Conservation (phyloP, 1,284 basidiomycete genomes). For the Macrocystidia cucumis region DNA sequence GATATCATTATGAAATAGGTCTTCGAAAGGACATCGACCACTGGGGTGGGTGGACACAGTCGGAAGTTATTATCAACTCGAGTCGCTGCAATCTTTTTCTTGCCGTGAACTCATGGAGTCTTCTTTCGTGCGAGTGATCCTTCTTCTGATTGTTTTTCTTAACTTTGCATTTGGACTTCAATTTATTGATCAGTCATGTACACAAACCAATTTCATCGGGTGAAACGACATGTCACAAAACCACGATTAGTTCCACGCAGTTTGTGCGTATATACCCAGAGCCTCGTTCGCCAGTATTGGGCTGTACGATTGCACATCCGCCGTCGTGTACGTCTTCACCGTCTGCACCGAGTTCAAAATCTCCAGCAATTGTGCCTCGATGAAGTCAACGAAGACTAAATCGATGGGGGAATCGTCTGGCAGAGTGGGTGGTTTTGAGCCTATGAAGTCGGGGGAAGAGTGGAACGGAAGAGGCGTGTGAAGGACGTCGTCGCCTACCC, state of each 20-base stretch:
- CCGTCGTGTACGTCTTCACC: constrained; percentile 37
- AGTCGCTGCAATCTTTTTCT: too few species aligned
- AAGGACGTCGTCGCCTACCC: constrained; percentile 59
- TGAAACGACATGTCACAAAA: too few species aligned
- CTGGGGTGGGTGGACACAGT: too few species aligned
- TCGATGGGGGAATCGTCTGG: constrained; percentile 47
- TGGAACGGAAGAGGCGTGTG: constrained; percentile 55
- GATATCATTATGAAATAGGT: too few species aligned
- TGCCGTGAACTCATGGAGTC: too few species aligned
- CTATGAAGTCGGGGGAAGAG: constrained; percentile 47
- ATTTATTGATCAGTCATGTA: too few species aligned
- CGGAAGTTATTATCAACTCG: too few species aligned
- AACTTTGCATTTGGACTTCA: too few species aligned
- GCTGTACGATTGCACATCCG: constrained; percentile 47
- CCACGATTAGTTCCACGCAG: constrained; percentile 47
- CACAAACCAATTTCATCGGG: too few species aligned
- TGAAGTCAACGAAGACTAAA: constrained; percentile 66
- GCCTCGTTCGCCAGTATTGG: constrained; percentile 39
- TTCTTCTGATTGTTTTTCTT: too few species aligned
- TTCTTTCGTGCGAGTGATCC: too few species aligned
- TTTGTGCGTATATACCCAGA: constrained; percentile 54
- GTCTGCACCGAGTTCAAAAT: constrained; percentile 50
- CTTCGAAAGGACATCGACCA: too few species aligned
- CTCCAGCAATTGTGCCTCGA: constrained; percentile 40
- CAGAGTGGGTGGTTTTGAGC: constrained; percentile 45